Conservation (phyloP, 192 early-diverging fungal genomes). For the Fimicolochytrium jonesii region DNA sequence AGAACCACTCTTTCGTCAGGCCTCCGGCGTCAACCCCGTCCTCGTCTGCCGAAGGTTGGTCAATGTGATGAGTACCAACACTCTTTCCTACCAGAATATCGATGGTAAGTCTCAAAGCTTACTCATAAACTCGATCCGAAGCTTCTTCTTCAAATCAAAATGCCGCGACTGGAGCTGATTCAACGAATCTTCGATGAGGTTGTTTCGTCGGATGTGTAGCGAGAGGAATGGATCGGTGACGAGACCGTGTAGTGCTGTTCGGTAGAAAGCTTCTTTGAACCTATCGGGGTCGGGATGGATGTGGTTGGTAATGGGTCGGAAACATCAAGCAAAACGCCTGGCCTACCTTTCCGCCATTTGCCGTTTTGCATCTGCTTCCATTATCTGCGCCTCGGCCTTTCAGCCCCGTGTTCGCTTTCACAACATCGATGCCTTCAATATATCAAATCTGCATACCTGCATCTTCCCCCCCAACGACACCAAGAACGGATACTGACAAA, state of each 20-base stretch:
- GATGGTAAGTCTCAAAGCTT: too few relatives aligned
- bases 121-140: conserved; percentile 44
- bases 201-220: conserved; percentile 37
- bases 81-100: too few relatives aligned
- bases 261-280: conserved; percentile 47
- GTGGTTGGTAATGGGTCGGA: not conserved
- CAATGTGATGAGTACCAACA: not conserved
- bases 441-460: conserved; percentile 28
- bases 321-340: too few relatives aligned
- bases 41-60: conserved; percentile 25
- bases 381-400: conserved; percentile 20
- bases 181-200: conserved; percentile 50
- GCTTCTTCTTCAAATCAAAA: conserved; percentile 53
- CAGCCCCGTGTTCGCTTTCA: conserved; percentile 2
- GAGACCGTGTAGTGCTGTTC: conserved; percentile 38
- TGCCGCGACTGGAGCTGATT: conserved; percentile 43
- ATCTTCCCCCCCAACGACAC: conserved; percentile 54
- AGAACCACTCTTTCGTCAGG: conserved; percentile 92
- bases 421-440: too few relatives aligned
- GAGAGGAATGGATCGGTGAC: conserved; percentile 50
- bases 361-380: conserved; percentile 41
- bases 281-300: not conserved
- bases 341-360: conserved; percentile 35
- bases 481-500: conserved; percentile 57
- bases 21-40: conserved; percentile 88